Evolutionary conservation across 257 asterid genomes (phyloP).

Genomic region (Eustoma russellianum): DNA sequence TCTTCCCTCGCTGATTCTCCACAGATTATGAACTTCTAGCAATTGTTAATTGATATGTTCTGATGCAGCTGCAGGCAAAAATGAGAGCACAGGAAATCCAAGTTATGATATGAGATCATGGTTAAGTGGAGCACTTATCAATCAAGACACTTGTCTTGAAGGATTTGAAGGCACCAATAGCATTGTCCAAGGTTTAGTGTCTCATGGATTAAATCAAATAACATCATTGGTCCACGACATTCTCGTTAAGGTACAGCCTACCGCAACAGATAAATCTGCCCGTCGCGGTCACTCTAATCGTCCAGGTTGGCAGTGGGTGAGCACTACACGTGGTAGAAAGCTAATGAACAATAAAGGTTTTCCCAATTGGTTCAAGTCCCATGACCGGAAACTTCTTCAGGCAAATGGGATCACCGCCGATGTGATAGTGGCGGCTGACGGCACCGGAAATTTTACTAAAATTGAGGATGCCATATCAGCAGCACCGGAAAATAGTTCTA

Average conservation of each 20-base stretch:
- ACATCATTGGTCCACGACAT: slow-evolving; percentile 21
- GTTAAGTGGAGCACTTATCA: slow-evolving; percentile 41
- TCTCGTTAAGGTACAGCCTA: slow-evolving; percentile 23
- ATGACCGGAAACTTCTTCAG: slow-evolving; percentile 35
- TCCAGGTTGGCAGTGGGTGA: not conserved
- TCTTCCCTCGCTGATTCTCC: no score
- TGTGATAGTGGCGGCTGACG: slow-evolving; percentile 47
- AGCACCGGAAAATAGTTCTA: slow-evolving; percentile 27
- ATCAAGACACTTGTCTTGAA: slow-evolving; percentile 51
- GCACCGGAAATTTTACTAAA: slow-evolving; percentile 30
- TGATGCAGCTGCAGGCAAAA: slow-evolving; percentile 18
- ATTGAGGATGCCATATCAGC: slow-evolving; percentile 39
- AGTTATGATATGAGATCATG: slow-evolving; percentile 43
- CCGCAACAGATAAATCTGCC: slow-evolving; percentile 2
- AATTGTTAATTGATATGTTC: not conserved
- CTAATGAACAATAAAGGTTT: slow-evolving; percentile 16
- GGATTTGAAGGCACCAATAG: slow-evolving; percentile 37
- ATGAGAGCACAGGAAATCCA: slow-evolving; percentile 32
- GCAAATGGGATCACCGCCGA: slow-evolving; percentile 15
- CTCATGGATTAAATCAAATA: slow-evolving; percentile 21
- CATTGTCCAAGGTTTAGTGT: slow-evolving; percentile 11
- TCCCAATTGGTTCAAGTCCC: slow-evolving; percentile 38
- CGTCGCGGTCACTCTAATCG: slow-evolving; percentile 8
- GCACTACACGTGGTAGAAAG: slow-evolving; percentile 22
- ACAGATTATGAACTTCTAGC: not conserved